Evolutionary conservation across 2,329 filamentous ascomycete species (phyloP).

Genomic region (Exophiala phaeomuriformis): DNA sequence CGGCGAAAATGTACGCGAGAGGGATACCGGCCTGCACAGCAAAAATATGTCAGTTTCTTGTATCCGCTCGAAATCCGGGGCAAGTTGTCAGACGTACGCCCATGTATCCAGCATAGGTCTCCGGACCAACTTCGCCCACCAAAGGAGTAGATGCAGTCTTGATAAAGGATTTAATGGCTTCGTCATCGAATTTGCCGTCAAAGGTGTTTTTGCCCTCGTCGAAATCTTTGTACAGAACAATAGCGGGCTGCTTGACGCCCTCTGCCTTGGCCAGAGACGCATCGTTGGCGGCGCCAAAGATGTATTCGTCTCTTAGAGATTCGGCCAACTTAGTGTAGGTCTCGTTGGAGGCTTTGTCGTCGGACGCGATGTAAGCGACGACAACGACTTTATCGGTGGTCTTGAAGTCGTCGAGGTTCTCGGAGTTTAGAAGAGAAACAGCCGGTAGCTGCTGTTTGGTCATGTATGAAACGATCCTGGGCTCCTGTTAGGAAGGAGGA

Average conservation of each 20-base stretch:
- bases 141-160: slow-evolving; percentile 80
- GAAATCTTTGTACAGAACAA: slow-evolving; percentile 96
- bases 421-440: slow-evolving; percentile 73
- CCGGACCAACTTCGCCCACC: slow-evolving; percentile 90
- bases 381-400: slow-evolving; percentile 93
- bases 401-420: slow-evolving; percentile 92
- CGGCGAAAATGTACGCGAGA: slow-evolving; percentile 95
- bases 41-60: not conserved
- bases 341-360: slow-evolving; percentile 78
- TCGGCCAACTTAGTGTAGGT: slow-evolving; percentile 69
- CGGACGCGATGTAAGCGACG: slow-evolving; percentile 74
- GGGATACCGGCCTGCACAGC: slow-evolving; percentile 65
- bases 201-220: slow-evolving; percentile 91
- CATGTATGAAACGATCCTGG: slow-evolving; percentile 75
- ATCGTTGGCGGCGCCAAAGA: slow-evolving; percentile 85
- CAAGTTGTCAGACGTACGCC: slow-evolving; percentile 42
- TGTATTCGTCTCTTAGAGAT: slow-evolving; percentile 77
- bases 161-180: slow-evolving; percentile 73
- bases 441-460: slow-evolving; percentile 94
- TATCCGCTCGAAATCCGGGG: too few relatives aligned
- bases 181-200: slow-evolving; percentile 70
- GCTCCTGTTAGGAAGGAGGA: slow-evolving; percentile 24
- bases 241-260: slow-evolving; percentile 74
- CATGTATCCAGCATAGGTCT: slow-evolving; percentile 96
- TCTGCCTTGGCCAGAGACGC: slow-evolving; percentile 78